These are phyloP conservation scores for Podaxis sp. DNA, from an alignment of 768 basidiomycete species.

Conservation along the genomic window DNA sequence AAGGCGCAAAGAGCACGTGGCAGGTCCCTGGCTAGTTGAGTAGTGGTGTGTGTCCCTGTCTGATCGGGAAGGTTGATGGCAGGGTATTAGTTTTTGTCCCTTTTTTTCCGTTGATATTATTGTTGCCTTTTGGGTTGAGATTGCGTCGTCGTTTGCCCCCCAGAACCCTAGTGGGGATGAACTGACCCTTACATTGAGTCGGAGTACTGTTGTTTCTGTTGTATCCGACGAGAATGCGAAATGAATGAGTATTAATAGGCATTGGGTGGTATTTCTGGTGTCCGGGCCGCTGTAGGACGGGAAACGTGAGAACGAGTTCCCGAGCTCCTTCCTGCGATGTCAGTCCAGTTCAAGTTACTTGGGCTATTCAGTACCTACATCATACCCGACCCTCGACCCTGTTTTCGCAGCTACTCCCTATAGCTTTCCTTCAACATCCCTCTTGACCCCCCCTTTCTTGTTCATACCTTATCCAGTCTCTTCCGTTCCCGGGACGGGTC, in stretches of 20 bases:
- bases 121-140: neutral
- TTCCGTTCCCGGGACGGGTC: neutral
- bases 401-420: neutral
- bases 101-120: neutral
- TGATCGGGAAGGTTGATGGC: constrained; percentile 6
- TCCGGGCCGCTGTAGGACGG: neutral
- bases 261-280: neutral
- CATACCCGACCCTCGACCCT: constrained; percentile 5
- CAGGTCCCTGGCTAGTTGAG: neutral
- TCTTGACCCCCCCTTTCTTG: neutral
- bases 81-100: neutral
- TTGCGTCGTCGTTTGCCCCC: neutral
- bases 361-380: neutral
- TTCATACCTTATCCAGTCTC: neutral
- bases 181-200: neutral
- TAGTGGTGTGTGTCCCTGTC: neutral
- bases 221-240: neutral
- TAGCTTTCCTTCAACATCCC: neutral
- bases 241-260: neutral
- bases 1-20: neutral
- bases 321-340: neutral
- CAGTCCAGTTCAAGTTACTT: neutral
- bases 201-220: neutral
- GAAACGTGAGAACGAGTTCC: constrained; percentile 7
- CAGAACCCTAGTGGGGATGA: neutral